A percentile compares a stretch with the other conserved stretches of the same genome.
phyloP scores from a whole-genome alignment of 2,329 filamentous ascomycete species.

The Chrysoporthe puriensis region DNA sequence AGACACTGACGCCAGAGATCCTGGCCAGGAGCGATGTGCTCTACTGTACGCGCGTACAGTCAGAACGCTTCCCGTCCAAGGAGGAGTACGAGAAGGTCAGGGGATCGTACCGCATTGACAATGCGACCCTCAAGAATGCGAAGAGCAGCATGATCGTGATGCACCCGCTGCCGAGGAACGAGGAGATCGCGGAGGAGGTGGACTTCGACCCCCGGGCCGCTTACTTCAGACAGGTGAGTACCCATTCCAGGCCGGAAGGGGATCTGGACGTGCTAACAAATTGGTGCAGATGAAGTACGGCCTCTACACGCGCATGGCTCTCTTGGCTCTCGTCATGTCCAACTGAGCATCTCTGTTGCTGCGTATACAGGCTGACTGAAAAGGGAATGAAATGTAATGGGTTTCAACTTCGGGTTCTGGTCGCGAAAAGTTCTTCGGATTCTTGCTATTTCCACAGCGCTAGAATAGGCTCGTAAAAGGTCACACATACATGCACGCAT shows the following conservation, averaged over 20 bases:
- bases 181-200: constrained; percentile 92
- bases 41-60: constrained; percentile 96
- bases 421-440: constrained; percentile 17
- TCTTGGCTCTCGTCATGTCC: constrained; percentile 90
- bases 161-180: constrained; percentile 92
- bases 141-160: constrained; percentile 94
- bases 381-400: not conserved
- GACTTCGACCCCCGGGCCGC: constrained; percentile 96
- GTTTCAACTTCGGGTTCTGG: not conserved
- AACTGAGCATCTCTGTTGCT: constrained; percentile 33
- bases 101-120: constrained; percentile 87
- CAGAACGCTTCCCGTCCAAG: constrained; percentile 86
- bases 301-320: constrained; percentile 95
- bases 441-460: constrained; percentile 7
- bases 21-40: constrained; percentile 86
- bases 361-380: constrained; percentile 23
- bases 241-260: constrained; percentile 43
- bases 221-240: constrained; percentile 98
- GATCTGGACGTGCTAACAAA: constrained; percentile 27
- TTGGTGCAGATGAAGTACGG: constrained; percentile 86
- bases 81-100: constrained; percentile 85
- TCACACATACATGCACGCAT: constrained; percentile 28
- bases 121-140: constrained; percentile 84
- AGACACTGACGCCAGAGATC: constrained; percentile 83
- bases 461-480: constrained; percentile 31